Percentiles rank a stretch among this genome's conserved stretches.
Evolutionary conservation across 176 grass and related monocot genomes (phyloP).

Genomic region (Aegilops tauschii): DNA sequence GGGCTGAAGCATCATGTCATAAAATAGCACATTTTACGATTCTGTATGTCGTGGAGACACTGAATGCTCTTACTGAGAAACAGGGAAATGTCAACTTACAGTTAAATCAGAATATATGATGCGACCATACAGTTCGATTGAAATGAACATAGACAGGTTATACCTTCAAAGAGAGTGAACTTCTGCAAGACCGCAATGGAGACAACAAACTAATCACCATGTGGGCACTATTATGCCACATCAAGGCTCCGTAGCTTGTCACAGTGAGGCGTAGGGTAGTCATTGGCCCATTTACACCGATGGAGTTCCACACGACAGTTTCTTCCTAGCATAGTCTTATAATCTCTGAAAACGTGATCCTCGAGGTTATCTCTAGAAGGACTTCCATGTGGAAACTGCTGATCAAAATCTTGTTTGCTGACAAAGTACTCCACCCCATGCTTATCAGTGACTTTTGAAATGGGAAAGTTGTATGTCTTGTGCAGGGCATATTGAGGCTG

Average conservation of each 20-base stretch:
- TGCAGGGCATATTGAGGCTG: conserved; percentile 69
- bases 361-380: conserved; percentile 66
- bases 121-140: background rate
- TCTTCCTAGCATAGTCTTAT: conserved; percentile 53
- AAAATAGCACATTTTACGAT: background rate
- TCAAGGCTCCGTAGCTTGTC: conserved; percentile 57
- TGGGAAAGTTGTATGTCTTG: conserved; percentile 53
- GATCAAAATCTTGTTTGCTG: conserved; percentile 75
- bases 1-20: background rate
- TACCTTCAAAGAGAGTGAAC: conserved; percentile 18
- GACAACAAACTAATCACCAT: conserved; percentile 25
- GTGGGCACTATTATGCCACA: conserved; percentile 36
- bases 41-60: background rate
- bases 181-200: background rate
- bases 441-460: conserved; percentile 62
- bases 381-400: conserved; percentile 61
- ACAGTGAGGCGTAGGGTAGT: conserved; percentile 73
- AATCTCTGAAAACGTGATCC: conserved; percentile 67
- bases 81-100: background rate
- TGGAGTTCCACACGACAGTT: conserved; percentile 67
- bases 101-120: background rate
- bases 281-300: conserved; percentile 54
- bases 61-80: background rate
- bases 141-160: background rate
- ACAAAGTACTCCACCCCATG: conserved; percentile 81